A percentile compares a stretch with the other conserved stretches of the same genome.
These are phyloP conservation scores for Leonotis leonurus DNA, from an alignment of 257 asterid species.

Conservation along the genomic window DNA sequence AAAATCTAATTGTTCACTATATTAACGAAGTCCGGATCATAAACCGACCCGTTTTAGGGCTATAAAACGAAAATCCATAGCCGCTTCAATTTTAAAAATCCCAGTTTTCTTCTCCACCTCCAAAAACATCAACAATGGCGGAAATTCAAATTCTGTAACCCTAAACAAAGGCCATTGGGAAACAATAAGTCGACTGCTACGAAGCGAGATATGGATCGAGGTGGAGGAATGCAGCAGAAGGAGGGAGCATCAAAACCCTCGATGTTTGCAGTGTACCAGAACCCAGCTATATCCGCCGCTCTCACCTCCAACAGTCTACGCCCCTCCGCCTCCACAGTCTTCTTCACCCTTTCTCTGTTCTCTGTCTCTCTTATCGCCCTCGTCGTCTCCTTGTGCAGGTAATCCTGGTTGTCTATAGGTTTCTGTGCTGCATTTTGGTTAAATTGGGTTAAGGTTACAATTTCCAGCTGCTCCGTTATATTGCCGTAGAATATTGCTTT, in stretches of 20 bases:
- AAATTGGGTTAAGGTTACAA: not conserved
- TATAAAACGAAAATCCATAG: not conserved
- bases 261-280: constrained; percentile 73
- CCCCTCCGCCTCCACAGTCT: constrained; percentile 45
- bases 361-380: constrained; percentile 46
- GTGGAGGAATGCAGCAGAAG: constrained; percentile 30
- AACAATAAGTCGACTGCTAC: constrained; percentile 1
- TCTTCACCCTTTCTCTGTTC: constrained; percentile 41
- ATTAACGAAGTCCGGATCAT: not conserved
- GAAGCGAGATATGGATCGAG: constrained; percentile 28
- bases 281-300: constrained; percentile 81
- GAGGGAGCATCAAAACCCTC: constrained; percentile 33
- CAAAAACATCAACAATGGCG: constrained; percentile 22
- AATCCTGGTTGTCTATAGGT: constrained; percentile 2
- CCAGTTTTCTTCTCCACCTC: not conserved
- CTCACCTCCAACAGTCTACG: constrained; percentile 74
- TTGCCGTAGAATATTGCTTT: not conserved
- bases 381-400: constrained; percentile 36
- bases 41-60: not conserved
- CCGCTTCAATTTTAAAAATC: not conserved
- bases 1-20: too few relatives aligned
- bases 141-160: constrained; percentile 17
- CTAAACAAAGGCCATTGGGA: constrained; percentile 8
- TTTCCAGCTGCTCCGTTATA: not conserved
- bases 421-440: not conserved